A percentile compares a stretch with the other conserved stretches of the same genome.
These are phyloP conservation scores for Prunus yedoensis DNA, from an alignment of 331 rosid species.

Conservation along the genomic window DNA sequence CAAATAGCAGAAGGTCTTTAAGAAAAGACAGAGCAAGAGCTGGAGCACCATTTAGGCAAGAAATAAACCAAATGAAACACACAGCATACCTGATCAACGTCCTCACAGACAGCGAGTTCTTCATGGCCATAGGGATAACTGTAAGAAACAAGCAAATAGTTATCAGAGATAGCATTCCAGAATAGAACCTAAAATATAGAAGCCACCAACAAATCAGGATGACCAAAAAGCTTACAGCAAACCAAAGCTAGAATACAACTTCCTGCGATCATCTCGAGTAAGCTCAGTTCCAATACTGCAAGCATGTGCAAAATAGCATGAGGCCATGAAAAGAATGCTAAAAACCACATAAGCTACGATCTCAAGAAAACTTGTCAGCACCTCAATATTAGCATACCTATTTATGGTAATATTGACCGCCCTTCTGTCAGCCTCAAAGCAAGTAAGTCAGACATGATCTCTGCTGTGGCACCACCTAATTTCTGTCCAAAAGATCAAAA, in stretches of 20 bases:
- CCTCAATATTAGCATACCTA: constrained; percentile 47
- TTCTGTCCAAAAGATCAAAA: constrained; percentile 52
- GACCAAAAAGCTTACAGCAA: constrained; percentile 62
- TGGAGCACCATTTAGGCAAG: constrained; percentile 6
- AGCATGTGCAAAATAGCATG: constrained; percentile 13
- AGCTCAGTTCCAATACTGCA: constrained; percentile 97
- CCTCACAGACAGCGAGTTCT: constrained; percentile 93
- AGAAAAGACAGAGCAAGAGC: constrained; percentile 5
- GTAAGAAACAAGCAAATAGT: constrained; percentile 26
- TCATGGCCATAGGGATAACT: constrained; percentile 96
- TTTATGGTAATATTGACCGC: constrained; percentile 94
- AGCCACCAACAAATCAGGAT: constrained; percentile 4
- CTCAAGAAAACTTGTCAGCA: background rate
- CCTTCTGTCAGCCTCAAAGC: constrained; percentile 98
- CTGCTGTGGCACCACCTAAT: constrained; percentile 97
- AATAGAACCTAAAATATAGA: constrained; percentile 8
- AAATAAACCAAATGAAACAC: constrained; percentile 15
- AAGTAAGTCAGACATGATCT: constrained; percentile 97
- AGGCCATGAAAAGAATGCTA: background rate
- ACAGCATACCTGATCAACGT: constrained; percentile 82
- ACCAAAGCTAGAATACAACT: constrained; percentile 90
- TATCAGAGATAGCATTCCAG: constrained; percentile 22
- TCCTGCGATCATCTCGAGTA: constrained; percentile 92
- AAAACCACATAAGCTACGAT: background rate
- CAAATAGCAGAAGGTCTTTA: constrained; percentile 11